These are phyloP conservation scores for Trametes gibbosa DNA, from an alignment of 768 basidiomycete species.

Conservation along the genomic window DNA sequence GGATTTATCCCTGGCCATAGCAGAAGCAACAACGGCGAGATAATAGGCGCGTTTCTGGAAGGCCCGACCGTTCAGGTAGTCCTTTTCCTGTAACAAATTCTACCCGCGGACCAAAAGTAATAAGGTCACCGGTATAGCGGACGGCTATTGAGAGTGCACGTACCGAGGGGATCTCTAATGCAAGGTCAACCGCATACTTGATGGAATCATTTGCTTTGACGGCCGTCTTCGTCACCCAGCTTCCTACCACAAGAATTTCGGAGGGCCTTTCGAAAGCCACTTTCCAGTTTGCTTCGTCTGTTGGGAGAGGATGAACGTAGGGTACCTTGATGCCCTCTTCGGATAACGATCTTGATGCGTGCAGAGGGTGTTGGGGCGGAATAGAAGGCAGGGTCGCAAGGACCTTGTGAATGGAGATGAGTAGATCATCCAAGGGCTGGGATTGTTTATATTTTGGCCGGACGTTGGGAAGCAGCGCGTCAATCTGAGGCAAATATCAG, in stretches of 20 bases:
- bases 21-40: slow-evolving; percentile 72
- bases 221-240: slow-evolving; percentile 77
- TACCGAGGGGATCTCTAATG: slow-evolving; percentile 85
- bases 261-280: slow-evolving; percentile 76
- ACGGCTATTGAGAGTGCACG: neutral
- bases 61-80: slow-evolving; percentile 84
- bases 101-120: slow-evolving; percentile 25
- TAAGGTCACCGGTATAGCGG: no score
- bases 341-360: slow-evolving; percentile 54
- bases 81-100: slow-evolving; percentile 93
- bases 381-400: slow-evolving; percentile 59
- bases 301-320: slow-evolving; percentile 66
- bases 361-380: slow-evolving; percentile 60
- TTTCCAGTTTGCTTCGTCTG: slow-evolving; percentile 85
- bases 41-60: slow-evolving; percentile 93
- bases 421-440: slow-evolving; percentile 63
- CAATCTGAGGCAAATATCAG: slow-evolving; percentile 49
- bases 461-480: slow-evolving; percentile 75
- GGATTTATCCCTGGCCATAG: slow-evolving; percentile 45
- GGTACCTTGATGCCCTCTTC: slow-evolving; percentile 62
- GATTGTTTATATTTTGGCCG: slow-evolving; percentile 59
- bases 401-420: slow-evolving; percentile 64
- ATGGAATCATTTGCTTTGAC: slow-evolving; percentile 69
- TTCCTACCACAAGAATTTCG: slow-evolving; percentile 78
- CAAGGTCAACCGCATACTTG: slow-evolving; percentile 73